A percentile compares a stretch with the other conserved stretches of the same genome.
phyloP scores from a whole-genome alignment of 305 asterid species.

The Euphrasia arctica region DNA sequence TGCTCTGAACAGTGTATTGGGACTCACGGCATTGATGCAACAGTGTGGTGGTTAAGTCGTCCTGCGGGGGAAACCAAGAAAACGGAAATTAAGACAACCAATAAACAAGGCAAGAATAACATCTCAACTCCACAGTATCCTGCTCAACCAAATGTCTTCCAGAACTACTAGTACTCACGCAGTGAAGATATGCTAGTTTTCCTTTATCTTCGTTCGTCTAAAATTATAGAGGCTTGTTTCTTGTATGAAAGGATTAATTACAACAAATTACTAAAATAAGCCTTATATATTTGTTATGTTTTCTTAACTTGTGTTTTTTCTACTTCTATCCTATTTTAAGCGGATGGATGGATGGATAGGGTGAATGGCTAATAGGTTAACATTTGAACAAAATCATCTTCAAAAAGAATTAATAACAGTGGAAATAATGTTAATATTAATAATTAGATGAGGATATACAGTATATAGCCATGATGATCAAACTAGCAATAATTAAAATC shows the following conservation, averaged over 20 bases:
- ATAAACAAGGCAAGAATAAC: neutral
- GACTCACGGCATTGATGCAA: constrained; percentile 84
- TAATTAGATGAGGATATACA: too few relatives aligned
- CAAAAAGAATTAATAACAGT: neutral
- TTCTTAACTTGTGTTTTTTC: too few relatives aligned
- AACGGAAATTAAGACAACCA: neutral
- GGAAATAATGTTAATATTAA: neutral
- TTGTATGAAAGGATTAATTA: neutral
- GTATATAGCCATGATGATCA: neutral
- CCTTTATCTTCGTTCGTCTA: neutral
- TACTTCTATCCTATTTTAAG: neutral
- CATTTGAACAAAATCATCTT: neutral
- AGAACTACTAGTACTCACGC: neutral
- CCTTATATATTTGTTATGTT: too few relatives aligned
- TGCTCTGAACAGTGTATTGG: constrained; percentile 71
- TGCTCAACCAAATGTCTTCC: neutral
- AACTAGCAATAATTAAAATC: constrained; percentile 8
- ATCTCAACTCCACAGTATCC: neutral
- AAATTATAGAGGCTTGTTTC: neutral
- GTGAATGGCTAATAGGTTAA: constrained; percentile 7
- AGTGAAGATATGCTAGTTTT: neutral
- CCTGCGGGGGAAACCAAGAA: constrained; percentile 44
- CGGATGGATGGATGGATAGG: neutral
- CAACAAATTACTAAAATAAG: too few relatives aligned
- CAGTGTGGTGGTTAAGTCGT: constrained; percentile 77